These are phyloP conservation scores for Colletotrichum filicis DNA, from an alignment of 2,329 filamentous ascomycete species.

Conservation along the genomic window DNA sequence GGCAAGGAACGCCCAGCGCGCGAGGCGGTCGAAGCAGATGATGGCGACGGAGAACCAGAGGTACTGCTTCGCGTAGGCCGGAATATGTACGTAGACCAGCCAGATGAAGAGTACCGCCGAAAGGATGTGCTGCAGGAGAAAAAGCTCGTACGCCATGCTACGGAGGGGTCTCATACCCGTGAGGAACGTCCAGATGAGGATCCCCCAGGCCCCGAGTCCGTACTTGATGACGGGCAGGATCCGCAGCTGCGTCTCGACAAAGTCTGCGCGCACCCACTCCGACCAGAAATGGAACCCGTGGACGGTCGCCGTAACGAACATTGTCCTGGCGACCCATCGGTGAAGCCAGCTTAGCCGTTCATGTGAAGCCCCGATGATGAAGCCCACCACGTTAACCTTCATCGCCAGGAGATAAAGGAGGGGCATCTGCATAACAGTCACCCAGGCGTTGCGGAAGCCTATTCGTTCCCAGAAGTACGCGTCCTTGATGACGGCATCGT, in stretches of 20 bases:
- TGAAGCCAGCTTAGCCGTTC: slow-evolving; percentile 80
- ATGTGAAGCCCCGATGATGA: slow-evolving; percentile 71
- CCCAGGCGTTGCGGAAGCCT: slow-evolving; percentile 75
- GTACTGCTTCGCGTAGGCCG: slow-evolving; percentile 67
- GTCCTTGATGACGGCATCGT: slow-evolving; percentile 60
- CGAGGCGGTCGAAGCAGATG: slow-evolving; percentile 70
- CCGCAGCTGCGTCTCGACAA: slow-evolving; percentile 67
- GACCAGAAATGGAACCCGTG: slow-evolving; percentile 77
- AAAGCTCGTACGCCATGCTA: slow-evolving; percentile 75
- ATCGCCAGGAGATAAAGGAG: slow-evolving; percentile 71
- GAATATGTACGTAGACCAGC: slow-evolving; percentile 72
- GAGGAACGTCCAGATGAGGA: slow-evolving; percentile 73
- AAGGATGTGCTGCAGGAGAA: slow-evolving; percentile 74
- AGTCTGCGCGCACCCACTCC: slow-evolving; percentile 70
- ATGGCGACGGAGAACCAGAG: slow-evolving; percentile 74
- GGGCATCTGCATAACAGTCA: slow-evolving; percentile 72
- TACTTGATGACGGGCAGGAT: slow-evolving; percentile 67
- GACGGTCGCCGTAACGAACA: slow-evolving; percentile 74
- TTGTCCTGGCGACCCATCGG: slow-evolving; percentile 76
- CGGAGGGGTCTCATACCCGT: slow-evolving; percentile 73
- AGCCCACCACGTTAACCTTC: slow-evolving; percentile 69
- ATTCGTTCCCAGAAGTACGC: slow-evolving; percentile 72
- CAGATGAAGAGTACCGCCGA: slow-evolving; percentile 71
- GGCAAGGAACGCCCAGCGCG: slow-evolving; percentile 58
- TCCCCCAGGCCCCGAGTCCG: slow-evolving; percentile 73